Evolutionary conservation across 179 eudicot genomes (phyloP).

Genomic region (Patellifolia procumbens): DNA sequence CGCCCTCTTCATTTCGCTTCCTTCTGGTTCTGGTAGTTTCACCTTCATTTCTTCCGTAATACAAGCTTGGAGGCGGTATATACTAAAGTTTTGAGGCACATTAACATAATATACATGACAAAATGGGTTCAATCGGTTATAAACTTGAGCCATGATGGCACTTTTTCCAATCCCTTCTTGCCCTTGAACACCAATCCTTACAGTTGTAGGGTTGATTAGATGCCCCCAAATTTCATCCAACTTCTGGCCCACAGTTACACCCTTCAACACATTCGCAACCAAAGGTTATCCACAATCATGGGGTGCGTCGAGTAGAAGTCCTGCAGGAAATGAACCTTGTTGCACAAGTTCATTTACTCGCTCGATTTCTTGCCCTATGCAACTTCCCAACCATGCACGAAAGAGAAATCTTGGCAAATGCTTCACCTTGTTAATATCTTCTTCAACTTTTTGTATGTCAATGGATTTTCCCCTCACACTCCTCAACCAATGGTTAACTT

Average conservation of each 20-base stretch:
- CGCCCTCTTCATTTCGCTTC: constrained; percentile 25
- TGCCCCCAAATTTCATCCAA: constrained; percentile 20
- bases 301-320: constrained; percentile 28
- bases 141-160: constrained; percentile 13
- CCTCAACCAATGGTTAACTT: constrained; percentile 30
- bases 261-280: constrained; percentile 21
- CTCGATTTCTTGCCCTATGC: constrained; percentile 11
- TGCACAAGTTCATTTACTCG: constrained; percentile 14
- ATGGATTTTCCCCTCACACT: constrained; percentile 17
- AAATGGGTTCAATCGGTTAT: constrained; percentile 9
- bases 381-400: constrained; percentile 34
- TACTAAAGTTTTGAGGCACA: constrained; percentile 11
- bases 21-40: constrained; percentile 11
- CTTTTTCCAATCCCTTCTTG: constrained; percentile 31
- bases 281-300: constrained; percentile 14
- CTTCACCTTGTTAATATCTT: neutral
- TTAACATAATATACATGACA: constrained; percentile 29
- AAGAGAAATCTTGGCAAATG: constrained; percentile 26
- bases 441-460: constrained; percentile 22
- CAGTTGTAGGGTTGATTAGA: constrained; percentile 3
- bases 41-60: constrained; percentile 28
- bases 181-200: constrained; percentile 29
- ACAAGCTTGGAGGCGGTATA: constrained; percentile 18
- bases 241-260: neutral
- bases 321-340: constrained; percentile 25